Evolutionary conservation across 1,284 basidiomycete species (phyloP).

Genomic region (Pseudozyma hubeiensis): DNA sequence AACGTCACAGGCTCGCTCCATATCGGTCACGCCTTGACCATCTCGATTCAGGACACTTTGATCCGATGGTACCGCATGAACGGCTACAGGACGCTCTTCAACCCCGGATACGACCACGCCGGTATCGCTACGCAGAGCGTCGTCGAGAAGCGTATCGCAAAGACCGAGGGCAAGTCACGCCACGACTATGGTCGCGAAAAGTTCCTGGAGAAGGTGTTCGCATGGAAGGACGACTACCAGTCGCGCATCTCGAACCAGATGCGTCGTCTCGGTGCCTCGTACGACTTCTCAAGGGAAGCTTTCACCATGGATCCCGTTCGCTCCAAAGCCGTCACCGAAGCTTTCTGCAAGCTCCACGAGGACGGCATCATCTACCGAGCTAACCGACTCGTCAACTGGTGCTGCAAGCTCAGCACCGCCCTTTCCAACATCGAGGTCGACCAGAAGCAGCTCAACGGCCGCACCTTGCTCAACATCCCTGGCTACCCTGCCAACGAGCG

Average conservation of each 20-base stretch:
- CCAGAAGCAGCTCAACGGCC: slow-evolving; percentile 88
- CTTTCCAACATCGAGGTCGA: slow-evolving; percentile 98
- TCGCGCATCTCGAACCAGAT: slow-evolving; percentile 89
- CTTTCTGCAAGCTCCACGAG: slow-evolving; percentile 90
- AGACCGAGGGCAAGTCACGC: slow-evolving; percentile 82
- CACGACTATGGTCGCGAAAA: slow-evolving; percentile 94
- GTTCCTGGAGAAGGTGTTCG: slow-evolving; percentile 91
- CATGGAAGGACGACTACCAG: slow-evolving; percentile 98
- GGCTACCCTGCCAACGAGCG: slow-evolving; percentile 94
- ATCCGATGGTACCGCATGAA: slow-evolving; percentile 76
- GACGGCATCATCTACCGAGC: slow-evolving; percentile 95
- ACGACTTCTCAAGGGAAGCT: slow-evolving; percentile 91
- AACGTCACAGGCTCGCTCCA: slow-evolving; percentile 97
- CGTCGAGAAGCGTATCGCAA: slow-evolving; percentile 91
- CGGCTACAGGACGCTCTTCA: slow-evolving; percentile 89
- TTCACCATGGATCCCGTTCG: slow-evolving; percentile 88
- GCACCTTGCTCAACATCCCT: slow-evolving; percentile 88
- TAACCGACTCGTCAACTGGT: slow-evolving; percentile 98
- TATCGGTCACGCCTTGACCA: slow-evolving; percentile 94
- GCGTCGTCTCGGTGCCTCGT: slow-evolving; percentile 88
- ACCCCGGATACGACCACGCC: slow-evolving; percentile 97
- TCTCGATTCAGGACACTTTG: slow-evolving; percentile 87
- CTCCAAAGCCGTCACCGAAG: slow-evolving; percentile 85
- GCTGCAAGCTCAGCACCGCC: slow-evolving; percentile 93
- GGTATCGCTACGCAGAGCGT: slow-evolving; percentile 99